phyloP scores from a whole-genome alignment of 306 rosid species.

The Cyclanthera cordifolia region DNA sequence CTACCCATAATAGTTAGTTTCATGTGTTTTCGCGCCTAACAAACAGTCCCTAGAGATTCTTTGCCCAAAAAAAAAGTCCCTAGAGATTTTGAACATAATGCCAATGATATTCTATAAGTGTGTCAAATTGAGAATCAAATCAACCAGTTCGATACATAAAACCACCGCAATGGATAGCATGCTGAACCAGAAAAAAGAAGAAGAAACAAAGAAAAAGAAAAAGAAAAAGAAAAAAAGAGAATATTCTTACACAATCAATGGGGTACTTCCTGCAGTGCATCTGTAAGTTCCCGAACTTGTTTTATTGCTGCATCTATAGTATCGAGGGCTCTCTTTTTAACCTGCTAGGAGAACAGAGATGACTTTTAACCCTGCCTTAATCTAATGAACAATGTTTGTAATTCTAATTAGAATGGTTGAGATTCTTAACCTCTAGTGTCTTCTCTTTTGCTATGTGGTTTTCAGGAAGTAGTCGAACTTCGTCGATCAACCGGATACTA shows the following conservation, averaged over 20 bases:
- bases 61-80: no score
- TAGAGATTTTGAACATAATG: neutral
- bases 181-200: neutral
- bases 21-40: no score
- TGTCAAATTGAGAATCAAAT: slow-evolving; percentile 11
- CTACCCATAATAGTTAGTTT: no score
- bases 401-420: neutral
- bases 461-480: slow-evolving; percentile 59
- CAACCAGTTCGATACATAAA: slow-evolving; percentile 10
- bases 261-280: slow-evolving; percentile 47
- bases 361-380: neutral
- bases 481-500: slow-evolving; percentile 62
- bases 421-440: slow-evolving; percentile 56
- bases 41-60: no score
- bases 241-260: slow-evolving; percentile 12
- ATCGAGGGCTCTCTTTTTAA: slow-evolving; percentile 67
- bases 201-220: neutral
- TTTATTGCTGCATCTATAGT: slow-evolving; percentile 63
- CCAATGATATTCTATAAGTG: neutral
- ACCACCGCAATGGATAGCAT: slow-evolving; percentile 14
- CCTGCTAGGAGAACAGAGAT: slow-evolving; percentile 40
- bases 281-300: slow-evolving; percentile 73
- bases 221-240: neutral
- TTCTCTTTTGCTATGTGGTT: slow-evolving; percentile 62
- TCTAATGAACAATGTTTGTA: slow-evolving; percentile 8